Base-by-base conservation (phyloP, 1,139 yeast species). In the Yamadazyma sp. region DNA sequence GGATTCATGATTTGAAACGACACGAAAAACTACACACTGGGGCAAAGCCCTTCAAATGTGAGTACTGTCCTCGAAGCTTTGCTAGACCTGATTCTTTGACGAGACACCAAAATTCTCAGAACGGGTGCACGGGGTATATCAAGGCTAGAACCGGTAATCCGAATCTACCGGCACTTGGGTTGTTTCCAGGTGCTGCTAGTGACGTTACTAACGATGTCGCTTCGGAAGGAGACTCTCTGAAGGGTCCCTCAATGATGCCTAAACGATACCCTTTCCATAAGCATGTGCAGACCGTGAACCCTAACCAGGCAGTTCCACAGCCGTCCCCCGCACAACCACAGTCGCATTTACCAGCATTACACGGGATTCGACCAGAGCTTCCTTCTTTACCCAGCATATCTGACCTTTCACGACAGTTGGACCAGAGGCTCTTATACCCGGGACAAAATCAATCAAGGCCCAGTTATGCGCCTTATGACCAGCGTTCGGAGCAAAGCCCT, bases 1-100 rank as follows among this genome's bases (percentile, higher is more conserved):
- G 95, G 30, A 73, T 80, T 27, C 92, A 86, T 56, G 95, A 86
- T 56, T 67, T 86, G 49, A 83, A 80, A 53, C 69, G 95, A 32
- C 95, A 86, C 53, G 78, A 77, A 46, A 82, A 82, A 56, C 67
- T 82, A 25, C 95, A 86, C 53, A 77, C 89, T 0, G 92, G 92
- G 28, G 88, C 80, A 48, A 80, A 78, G 54, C 90, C 92, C 1
- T 82, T 65, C 54, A 61, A 59, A 24, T 86, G 95, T 58, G 64
- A 61, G 8, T 64, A 66, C 39, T 86, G 95, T 59, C 76, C 78
- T 11, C 69, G 86, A 34, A 64, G 72, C 37, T 86, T 86, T 63
- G 88, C 94, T 1, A 64, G 95, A 21, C 82, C 83, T 1, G 95
- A 86, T 57, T 90, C 95, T 0, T 67, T 86, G 26, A 74, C 80